These are phyloP conservation scores for Trametes cubensis DNA, from an alignment of 768 basidiomycete genomes.

Conservation along the genomic window DNA sequence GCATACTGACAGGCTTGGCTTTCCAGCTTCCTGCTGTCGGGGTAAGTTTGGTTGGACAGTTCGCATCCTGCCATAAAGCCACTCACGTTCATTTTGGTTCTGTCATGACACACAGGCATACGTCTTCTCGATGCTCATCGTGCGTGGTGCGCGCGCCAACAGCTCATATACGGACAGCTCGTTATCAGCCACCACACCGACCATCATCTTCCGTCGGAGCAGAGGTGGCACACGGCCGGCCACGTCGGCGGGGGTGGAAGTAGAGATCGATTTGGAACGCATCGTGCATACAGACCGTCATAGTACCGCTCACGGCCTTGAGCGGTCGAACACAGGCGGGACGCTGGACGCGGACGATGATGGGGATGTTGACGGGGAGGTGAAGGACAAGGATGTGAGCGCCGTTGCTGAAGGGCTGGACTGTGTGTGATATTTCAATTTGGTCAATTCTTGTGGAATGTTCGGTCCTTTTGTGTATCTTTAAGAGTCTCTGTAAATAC, in stretches of 20 bases:
- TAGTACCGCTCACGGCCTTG: too few relatives aligned
- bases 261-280: constrained; percentile 15
- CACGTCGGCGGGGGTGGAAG: background rate
- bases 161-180: background rate
- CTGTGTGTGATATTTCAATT: too few relatives aligned
- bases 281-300: background rate
- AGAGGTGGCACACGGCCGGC: too few relatives aligned
- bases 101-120: background rate
- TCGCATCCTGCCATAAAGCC: background rate
- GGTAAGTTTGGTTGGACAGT: background rate
- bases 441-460: too few relatives aligned
- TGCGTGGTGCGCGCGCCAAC: background rate
- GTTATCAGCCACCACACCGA: background rate
- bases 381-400: too few relatives aligned
- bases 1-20: too few relatives aligned
- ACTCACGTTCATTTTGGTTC: background rate
- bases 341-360: too few relatives aligned
- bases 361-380: too few relatives aligned
- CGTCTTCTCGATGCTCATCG: constrained; percentile 14
- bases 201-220: constrained; percentile 1
- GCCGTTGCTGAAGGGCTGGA: too few relatives aligned
- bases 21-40: constrained; percentile 9
- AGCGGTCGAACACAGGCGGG: too few relatives aligned
- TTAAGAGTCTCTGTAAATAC: too few relatives aligned
- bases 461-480: too few relatives aligned